phyloP scores from a whole-genome alignment of 345 rosid species.

The Brassica carinata region DNA sequence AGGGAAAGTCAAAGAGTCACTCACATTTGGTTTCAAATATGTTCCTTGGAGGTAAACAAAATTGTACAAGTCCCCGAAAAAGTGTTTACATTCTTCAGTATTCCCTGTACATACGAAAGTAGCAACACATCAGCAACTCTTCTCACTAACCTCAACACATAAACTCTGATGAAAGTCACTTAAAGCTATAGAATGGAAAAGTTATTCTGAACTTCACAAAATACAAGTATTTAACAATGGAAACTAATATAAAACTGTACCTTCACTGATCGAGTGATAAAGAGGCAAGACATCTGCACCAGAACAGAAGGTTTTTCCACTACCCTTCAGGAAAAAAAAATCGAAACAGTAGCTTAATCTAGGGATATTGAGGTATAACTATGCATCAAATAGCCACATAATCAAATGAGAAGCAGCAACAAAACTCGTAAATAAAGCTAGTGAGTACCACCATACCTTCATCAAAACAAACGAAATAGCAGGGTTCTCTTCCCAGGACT shows the following conservation, averaged over 20 bases:
- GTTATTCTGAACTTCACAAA: slow-evolving; percentile 3
- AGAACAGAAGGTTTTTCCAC: slow-evolving; percentile 81
- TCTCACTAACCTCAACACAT: slow-evolving; percentile 14
- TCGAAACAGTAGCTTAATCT: slow-evolving; percentile 42
- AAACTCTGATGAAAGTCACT: slow-evolving; percentile 13
- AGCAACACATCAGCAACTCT: slow-evolving; percentile 27
- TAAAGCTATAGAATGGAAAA: not conserved
- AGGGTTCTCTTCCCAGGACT: slow-evolving; percentile 94
- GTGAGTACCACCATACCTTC: slow-evolving; percentile 60
- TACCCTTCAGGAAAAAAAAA: slow-evolving; percentile 60
- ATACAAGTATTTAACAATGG: not conserved
- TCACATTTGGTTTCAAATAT: slow-evolving; percentile 84
- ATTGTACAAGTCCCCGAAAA: slow-evolving; percentile 64
- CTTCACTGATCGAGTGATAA: slow-evolving; percentile 59
- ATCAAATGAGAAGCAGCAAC: not conserved
- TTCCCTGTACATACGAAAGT: slow-evolving; percentile 55
- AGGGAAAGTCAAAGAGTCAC: slow-evolving; percentile 33
- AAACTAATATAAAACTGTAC: slow-evolving; percentile 17
- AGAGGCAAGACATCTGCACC: slow-evolving; percentile 78
- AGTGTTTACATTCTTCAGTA: slow-evolving; percentile 67
- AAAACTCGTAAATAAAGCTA: not conserved
- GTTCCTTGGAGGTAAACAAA: slow-evolving; percentile 90
- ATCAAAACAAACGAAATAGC: slow-evolving; percentile 69
- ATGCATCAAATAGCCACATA: not conserved
- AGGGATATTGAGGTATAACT: not conserved